phyloP scores from a whole-genome alignment of 1,284 basidiomycete species.

The Ustilago shanxiensis region DNA sequence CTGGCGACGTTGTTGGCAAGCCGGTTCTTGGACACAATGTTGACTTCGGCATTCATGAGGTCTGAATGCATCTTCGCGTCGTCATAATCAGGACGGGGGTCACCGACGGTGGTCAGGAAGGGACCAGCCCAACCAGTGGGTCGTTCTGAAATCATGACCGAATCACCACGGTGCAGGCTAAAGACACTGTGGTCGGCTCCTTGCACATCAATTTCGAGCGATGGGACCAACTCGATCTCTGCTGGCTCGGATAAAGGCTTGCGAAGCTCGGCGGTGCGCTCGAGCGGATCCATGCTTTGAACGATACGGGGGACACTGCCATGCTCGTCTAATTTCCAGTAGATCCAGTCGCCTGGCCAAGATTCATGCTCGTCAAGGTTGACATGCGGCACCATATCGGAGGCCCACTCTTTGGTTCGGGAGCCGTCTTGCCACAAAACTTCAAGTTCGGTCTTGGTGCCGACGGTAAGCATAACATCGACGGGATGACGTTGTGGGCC shows the following conservation, averaged over 20 bases:
- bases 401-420: conserved; percentile 75
- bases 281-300: conserved; percentile 72
- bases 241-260: conserved; percentile 52
- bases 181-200: conserved; percentile 74
- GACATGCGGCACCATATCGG: conserved; percentile 81
- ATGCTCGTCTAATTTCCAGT: conserved; percentile 83
- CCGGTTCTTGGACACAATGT: conserved; percentile 9
- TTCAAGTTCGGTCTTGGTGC: conserved; percentile 79
- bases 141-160: conserved; percentile 78
- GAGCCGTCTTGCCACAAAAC: conserved; percentile 90
- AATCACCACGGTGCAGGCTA: conserved; percentile 84
- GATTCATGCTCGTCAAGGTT: conserved; percentile 71
- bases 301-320: conserved; percentile 78
- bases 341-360: conserved; percentile 84
- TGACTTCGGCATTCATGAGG: conserved; percentile 37
- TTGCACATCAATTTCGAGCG: conserved; percentile 88
- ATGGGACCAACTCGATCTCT: conserved; percentile 78
- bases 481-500: conserved; percentile 35
- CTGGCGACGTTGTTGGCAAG: neutral
- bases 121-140: conserved; percentile 75
- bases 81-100: conserved; percentile 41
- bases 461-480: conserved; percentile 73
- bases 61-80: conserved; percentile 35
- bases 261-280: conserved; percentile 64
- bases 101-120: conserved; percentile 47